Percentiles rank a stretch among this genome's conserved stretches.
phyloP scores from a whole-genome alignment of 768 basidiomycete genomes.

The Amylocystis lapponica region DNA sequence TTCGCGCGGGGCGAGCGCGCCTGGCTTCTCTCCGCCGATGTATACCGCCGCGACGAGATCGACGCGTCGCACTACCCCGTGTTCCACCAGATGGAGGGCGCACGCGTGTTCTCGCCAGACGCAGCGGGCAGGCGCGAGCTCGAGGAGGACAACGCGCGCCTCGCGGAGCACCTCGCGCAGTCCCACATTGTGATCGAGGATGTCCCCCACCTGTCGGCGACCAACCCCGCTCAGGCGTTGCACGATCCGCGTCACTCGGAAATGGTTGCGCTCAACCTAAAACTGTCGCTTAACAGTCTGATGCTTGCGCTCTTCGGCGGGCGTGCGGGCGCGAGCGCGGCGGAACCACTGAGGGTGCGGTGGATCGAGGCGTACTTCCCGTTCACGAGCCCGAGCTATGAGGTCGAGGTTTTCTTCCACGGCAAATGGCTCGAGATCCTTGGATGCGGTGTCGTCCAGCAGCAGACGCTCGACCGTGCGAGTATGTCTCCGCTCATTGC shows the following conservation, averaged over 20 bases:
- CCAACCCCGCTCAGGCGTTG: conserved; percentile 75
- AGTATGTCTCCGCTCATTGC: conserved; percentile 44
- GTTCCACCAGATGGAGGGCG: conserved; percentile 98
- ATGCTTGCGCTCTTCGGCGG: conserved; percentile 78
- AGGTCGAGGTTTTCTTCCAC: conserved; percentile 94
- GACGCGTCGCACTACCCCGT: conserved; percentile 95
- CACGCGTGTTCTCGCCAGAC: conserved; percentile 67
- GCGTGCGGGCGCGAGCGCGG: conserved; percentile 39
- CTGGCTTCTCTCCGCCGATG: conserved; percentile 94
- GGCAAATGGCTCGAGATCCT: conserved; percentile 97
- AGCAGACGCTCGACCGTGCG: conserved; percentile 82
- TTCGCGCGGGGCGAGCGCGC: conserved; percentile 70
- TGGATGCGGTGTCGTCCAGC: conserved; percentile 87
- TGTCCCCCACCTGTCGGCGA: conserved; percentile 59
- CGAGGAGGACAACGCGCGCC: conserved; percentile 61
- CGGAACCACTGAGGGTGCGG: conserved; percentile 77
- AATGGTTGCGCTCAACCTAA: conserved; percentile 78
- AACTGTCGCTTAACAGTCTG: conserved; percentile 82
- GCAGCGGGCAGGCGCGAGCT: conserved; percentile 54
- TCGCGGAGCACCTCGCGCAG: conserved; percentile 52
- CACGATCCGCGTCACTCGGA: conserved; percentile 74
- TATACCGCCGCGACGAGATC: conserved; percentile 97
- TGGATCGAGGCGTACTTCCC: conserved; percentile 99
- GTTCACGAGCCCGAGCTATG: conserved; percentile 96
- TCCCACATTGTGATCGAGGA: conserved; percentile 88